Conservation (phyloP, 148 eudicot species). For the Cornus florida region DNA sequence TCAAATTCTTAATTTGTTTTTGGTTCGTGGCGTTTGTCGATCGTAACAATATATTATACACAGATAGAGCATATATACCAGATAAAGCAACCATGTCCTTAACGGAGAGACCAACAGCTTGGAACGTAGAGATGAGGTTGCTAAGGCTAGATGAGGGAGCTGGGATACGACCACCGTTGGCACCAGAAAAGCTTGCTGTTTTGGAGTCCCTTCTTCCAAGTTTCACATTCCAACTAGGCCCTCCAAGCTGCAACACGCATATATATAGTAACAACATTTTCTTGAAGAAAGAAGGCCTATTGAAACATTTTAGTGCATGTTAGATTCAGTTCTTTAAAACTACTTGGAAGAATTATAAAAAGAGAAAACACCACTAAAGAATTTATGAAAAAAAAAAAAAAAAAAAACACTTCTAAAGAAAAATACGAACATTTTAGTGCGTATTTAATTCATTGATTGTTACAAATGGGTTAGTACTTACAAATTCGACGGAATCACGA, state of each 20-base stretch:
- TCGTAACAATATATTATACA: too few relatives aligned
- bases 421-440: too few relatives aligned
- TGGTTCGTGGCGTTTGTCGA: too few relatives aligned
- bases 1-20: too few relatives aligned
- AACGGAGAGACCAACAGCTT: constrained; percentile 51
- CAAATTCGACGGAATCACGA: constrained; percentile 32
- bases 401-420: too few relatives aligned
- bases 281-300: too few relatives aligned
- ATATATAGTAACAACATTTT: not conserved
- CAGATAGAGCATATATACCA: constrained; percentile 25
- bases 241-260: constrained; percentile 49
- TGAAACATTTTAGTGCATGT: too few relatives aligned
- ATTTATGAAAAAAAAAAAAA: too few relatives aligned
- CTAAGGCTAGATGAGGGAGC: constrained; percentile 48
- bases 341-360: too few relatives aligned
- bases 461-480: constrained; percentile 20
- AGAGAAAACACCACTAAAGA: too few relatives aligned
- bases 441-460: too few relatives aligned
- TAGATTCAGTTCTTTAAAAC: too few relatives aligned
- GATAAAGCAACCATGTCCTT: constrained; percentile 64
- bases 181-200: constrained; percentile 49
- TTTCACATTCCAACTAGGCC: constrained; percentile 59
- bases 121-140: constrained; percentile 44
- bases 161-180: constrained; percentile 59
- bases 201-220: constrained; percentile 63